Evolutionary conservation across 2,329 filamentous ascomycete genomes (phyloP), one percentile per base, ranked within the genome.

Genomic region (Diaporthe batatas): DNA sequence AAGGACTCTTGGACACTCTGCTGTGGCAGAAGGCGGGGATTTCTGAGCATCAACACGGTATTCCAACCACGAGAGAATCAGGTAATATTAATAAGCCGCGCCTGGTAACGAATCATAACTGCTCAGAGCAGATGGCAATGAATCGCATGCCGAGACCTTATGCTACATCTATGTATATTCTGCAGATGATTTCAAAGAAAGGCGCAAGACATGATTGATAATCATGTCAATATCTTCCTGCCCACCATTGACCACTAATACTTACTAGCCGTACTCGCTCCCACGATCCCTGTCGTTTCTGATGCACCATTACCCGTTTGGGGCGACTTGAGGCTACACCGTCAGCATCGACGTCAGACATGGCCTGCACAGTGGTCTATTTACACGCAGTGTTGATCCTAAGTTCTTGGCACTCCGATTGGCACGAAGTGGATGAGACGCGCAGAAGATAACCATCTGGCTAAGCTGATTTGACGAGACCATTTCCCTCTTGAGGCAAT

Each of bases 111-210:
- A 51, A 11, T 51, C 5, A 51, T 8, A 51, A 12, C n/a, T 51
- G 7, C 4, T 51, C 7, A 51, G 1, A n/a, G 16, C 12, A 11
- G 11, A 51, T 51, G 23, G 10, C n/a, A 29, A 23, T 6, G 23
- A 16, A 53, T 18, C 1, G 16, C 7, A 53, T 53, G 0, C 23
- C 16, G 32, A 54, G 11, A 54, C 14, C 32, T 12, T 6, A 25
- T 32, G 51, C 29, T 18, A 32, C 25, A 11, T 32, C 32, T 29
- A 14, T 11, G 51, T 54, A 12, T 18, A 49, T 49, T 5, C 8
- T 49, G 12, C 25, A 47, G 16, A 21, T 64, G 59, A 64, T 64
- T 64, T 64, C 59, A 47, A 64, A 64, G 36, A 11, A 64, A 21
- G 18, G 51, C 10, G 25, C 12, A 54, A 10, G 25, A 54, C 1